Evolutionary conservation across 1,284 basidiomycete genomes (phyloP).

Genomic region (Phellinidium pouzarii): DNA sequence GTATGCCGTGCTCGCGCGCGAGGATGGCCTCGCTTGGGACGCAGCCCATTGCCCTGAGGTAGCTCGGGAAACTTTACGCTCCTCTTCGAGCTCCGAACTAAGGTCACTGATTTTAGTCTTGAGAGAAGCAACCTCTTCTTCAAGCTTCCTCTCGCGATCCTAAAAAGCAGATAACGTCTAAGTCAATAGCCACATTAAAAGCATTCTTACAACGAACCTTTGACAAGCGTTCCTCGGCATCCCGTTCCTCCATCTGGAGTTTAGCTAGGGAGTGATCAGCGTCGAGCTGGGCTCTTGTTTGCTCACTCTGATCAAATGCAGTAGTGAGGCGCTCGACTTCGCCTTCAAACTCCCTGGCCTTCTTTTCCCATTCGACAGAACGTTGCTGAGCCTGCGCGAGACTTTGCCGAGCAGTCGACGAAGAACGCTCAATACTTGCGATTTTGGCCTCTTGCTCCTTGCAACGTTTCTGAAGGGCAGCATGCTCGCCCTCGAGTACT

Average conservation of each 20-base stretch:
- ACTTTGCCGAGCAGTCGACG: constrained; percentile 51
- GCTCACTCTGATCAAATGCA: constrained; percentile 59
- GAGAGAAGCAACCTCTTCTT: constrained; percentile 56
- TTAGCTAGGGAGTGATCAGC: constrained; percentile 59
- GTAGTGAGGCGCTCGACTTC: constrained; percentile 52
- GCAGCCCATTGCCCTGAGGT: constrained; percentile 22
- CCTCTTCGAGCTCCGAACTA: constrained; percentile 53
- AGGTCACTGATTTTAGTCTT: constrained; percentile 56
- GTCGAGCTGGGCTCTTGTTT: constrained; percentile 56
- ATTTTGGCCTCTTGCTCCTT: constrained; percentile 64
- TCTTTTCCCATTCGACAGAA: constrained; percentile 70
- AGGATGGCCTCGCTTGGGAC: constrained; percentile 34
- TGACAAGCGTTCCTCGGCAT: constrained; percentile 56
- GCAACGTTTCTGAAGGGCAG: constrained; percentile 58
- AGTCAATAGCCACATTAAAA: constrained; percentile 9
- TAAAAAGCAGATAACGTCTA: constrained; percentile 26
- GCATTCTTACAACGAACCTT: constrained; percentile 40
- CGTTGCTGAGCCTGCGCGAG: constrained; percentile 68
- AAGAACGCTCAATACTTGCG: constrained; percentile 52
- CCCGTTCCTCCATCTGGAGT: constrained; percentile 66
- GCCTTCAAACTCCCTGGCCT: constrained; percentile 61
- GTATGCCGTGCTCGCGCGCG: constrained; percentile 58
- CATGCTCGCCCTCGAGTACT: constrained; percentile 59
- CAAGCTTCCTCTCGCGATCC: constrained; percentile 65
- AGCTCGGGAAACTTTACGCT: constrained; percentile 34